Conservation (phyloP, 2,329 filamentous ascomycete species). For the Trichoderma koningiopsis region DNA sequence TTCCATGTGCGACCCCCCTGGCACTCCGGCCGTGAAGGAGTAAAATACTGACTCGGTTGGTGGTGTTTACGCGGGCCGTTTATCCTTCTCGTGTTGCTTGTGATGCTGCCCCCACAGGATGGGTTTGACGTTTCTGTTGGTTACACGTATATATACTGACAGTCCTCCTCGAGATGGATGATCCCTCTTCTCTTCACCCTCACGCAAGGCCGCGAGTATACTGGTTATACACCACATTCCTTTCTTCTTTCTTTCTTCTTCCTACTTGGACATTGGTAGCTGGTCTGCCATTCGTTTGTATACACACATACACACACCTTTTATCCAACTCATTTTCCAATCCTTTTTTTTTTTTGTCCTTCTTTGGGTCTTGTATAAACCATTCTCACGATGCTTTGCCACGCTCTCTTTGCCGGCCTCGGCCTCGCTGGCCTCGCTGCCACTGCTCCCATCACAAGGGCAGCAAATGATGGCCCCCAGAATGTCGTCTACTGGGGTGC, state of each 20-base stretch:
- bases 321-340: background rate
- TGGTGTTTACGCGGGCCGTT: background rate
- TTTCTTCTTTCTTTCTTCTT: background rate
- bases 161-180: background rate
- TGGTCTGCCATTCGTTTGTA: conserved; percentile 2
- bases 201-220: background rate
- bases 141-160: background rate
- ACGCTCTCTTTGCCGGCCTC: background rate
- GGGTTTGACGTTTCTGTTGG: background rate
- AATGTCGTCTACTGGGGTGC: conserved; percentile 39
- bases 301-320: background rate
- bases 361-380: background rate
- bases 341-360: background rate
- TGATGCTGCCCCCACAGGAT: background rate
- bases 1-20: background rate
- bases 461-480: conserved; percentile 30
- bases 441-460: conserved; percentile 16
- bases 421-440: conserved; percentile 23
- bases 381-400: background rate
- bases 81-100: background rate
- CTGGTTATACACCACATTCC: background rate
- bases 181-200: background rate
- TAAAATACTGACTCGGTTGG: background rate
- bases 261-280: background rate
- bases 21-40: background rate